Base-by-base conservation (phyloP, 2,329 filamentous ascomycete species). In the Trichocomaceae sp. region DNA sequence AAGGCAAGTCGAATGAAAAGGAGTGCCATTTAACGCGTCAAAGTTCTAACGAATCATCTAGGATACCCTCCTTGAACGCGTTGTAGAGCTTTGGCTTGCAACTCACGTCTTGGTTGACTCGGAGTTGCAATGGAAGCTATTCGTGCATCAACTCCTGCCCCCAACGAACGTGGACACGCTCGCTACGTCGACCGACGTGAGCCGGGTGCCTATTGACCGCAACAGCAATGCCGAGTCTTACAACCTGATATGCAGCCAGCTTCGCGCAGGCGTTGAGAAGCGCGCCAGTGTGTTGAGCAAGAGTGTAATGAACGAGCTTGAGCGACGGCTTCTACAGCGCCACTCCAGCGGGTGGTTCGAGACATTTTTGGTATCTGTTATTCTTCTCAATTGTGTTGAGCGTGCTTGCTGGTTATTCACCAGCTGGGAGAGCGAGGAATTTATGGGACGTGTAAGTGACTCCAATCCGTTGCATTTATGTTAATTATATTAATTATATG, bases 301-400 rank as follows among this genome's bases (percentile, higher is more conserved):
- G 52, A 69, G 69, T 9, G 75, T 83, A 33, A 78, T 83, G 74
- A 81, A 81, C 58, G 80, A 83, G 56, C 72, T 84, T 1, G 82
- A 84, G 62, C 76, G 79, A 17, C 76, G 81, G n/a, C 68, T 84
- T 4, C 72, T 83, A 7, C 79, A 82, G 60, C 78, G 80, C 12
- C 77, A 81, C 61, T 78, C 81, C 63, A 76, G 75, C 20, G 79
- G 77, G 50, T 75, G 75, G 46, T 83, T 84, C 54, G 78, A 81
- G 57, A 83, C 80, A 0, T 83, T 83, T 62, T 67, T 84, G n/a
- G 77, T 79, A 5, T 75, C 80, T 0, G 71, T 84, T n/a, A 72
- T 84, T 15, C 69, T 84, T 0, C 69, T 84, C 22, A 80, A 78
- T 56, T 82, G 79, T 58, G 78, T 83, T 13, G 82, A 84, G 66